phyloP scores from a whole-genome alignment of 306 rosid genomes.

The Quercus glauca region DNA sequence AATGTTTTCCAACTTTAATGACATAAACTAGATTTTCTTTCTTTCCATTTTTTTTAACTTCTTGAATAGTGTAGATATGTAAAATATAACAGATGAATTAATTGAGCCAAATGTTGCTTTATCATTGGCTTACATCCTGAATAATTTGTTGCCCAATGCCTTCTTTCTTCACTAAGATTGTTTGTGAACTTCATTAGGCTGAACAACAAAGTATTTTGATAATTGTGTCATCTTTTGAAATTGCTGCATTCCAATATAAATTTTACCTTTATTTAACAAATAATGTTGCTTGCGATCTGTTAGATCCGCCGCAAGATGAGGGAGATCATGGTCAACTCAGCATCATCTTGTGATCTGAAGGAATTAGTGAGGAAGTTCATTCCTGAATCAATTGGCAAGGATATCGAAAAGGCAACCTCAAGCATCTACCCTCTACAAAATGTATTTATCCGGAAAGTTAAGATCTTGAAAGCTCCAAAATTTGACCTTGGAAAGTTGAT shows the following conservation, averaged over 20 bases:
- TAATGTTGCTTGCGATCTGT: neutral
- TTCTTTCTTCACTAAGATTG: neutral
- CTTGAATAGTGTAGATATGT: neutral
- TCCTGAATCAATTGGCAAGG: conserved; percentile 89
- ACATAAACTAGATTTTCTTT: neutral
- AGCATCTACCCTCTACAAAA: conserved; percentile 84
- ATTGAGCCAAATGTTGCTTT: neutral
- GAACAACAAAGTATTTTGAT: neutral
- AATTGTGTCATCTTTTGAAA: neutral
- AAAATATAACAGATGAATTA: neutral
- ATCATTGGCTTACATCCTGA: neutral
- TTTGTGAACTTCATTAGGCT: neutral
- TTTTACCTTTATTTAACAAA: neutral
- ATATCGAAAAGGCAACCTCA: conserved; percentile 78
- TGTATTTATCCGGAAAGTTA: conserved; percentile 82
- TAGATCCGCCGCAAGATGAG: conserved; percentile 96
- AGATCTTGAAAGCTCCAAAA: conserved; percentile 94
- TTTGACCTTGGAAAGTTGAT: conserved; percentile 89
- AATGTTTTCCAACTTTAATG: neutral
- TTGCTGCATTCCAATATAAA: neutral
- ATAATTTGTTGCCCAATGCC: neutral
- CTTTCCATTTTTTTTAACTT: neutral
- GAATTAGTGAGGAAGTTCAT: conserved; percentile 86
- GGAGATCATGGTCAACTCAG: conserved; percentile 79
- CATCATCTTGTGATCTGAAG: conserved; percentile 82